These are phyloP conservation scores for Fusarium udum DNA, from an alignment of 2,329 filamentous ascomycete genomes.

Conservation along the genomic window DNA sequence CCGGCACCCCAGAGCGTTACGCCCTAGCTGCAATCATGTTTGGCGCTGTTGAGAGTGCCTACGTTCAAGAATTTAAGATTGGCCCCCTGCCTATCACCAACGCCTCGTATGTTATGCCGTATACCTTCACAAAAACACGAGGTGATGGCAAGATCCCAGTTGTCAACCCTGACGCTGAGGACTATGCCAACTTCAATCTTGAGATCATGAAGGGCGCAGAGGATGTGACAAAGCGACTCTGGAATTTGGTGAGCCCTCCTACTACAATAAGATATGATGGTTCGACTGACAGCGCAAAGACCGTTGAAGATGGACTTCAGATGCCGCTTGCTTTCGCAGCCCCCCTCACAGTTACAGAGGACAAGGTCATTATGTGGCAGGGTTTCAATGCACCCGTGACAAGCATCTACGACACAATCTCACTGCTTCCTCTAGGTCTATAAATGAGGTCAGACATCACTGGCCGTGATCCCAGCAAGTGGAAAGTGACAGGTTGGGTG, in stretches of 20 bases:
- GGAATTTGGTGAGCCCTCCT: constrained; percentile 5
- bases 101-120: background rate
- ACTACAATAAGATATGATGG: too few species aligned
- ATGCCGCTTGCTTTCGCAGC: background rate
- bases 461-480: background rate
- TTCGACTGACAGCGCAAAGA: background rate
- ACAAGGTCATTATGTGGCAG: constrained; percentile 4
- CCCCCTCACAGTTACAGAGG: background rate
- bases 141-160: background rate
- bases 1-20: background rate
- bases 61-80: constrained; percentile 4
- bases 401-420: constrained; percentile 5
- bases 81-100: background rate
- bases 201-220: background rate
- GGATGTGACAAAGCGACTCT: background rate
- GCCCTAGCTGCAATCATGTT: background rate
- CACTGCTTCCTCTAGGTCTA: background rate
- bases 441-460: background rate
- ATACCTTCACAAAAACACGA: background rate
- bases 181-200: background rate
- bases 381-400: constrained; percentile 1
- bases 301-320: background rate
- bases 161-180: background rate
- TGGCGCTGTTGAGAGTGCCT: background rate
- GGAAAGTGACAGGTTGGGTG: constrained; percentile 1